Percentiles rank a stretch among this genome's conserved stretches.
Evolutionary conservation across 129 eudicot species (phyloP).

Genomic region (Scalesia atractyloides): DNA sequence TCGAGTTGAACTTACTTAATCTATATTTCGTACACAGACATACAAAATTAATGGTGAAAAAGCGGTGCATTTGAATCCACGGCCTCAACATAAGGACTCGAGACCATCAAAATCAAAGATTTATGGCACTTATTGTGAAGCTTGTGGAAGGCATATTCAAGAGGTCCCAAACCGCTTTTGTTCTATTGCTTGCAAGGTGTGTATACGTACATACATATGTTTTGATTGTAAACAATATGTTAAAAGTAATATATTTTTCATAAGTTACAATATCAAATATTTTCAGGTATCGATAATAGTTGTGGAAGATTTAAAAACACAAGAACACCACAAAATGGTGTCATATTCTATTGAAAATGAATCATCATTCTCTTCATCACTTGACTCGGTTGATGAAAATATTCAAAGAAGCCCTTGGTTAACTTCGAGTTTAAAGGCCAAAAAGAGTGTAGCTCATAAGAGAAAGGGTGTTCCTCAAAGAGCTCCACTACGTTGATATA

Average conservation of each 20-base stretch:
- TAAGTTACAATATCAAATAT: background rate
- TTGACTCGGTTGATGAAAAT: conserved; percentile 44
- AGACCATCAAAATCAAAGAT: conserved; percentile 46
- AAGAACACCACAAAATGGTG: conserved; percentile 19
- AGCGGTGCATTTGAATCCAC: conserved; percentile 74
- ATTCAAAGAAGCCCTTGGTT: conserved; percentile 37
- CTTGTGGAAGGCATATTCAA: conserved; percentile 76
- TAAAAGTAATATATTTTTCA: background rate
- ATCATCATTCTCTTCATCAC: conserved; percentile 38
- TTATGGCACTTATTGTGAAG: conserved; percentile 55
- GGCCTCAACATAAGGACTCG: conserved; percentile 55
- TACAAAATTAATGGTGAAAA: conserved; percentile 78
- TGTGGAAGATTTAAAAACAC: conserved; percentile 22
- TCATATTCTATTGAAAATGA: conserved; percentile 25
- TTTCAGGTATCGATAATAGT: conserved; percentile 36
- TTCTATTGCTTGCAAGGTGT: conserved; percentile 77
- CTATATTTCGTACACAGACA: conserved; percentile 36
- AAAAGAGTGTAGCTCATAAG: conserved; percentile 42
- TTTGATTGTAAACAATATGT: too few species aligned
- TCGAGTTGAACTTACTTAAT: background rate
- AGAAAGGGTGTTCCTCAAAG: conserved; percentile 67
- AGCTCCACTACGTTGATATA: conserved; percentile 48
- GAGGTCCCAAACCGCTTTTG: conserved; percentile 70
- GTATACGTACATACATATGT: background rate
- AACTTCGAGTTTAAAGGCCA: conserved; percentile 39